Evolutionary conservation across 1,139 yeast species (phyloP), one percentile per base, ranked within the genome.

Genomic region (Geotrichum klebahnii): DNA sequence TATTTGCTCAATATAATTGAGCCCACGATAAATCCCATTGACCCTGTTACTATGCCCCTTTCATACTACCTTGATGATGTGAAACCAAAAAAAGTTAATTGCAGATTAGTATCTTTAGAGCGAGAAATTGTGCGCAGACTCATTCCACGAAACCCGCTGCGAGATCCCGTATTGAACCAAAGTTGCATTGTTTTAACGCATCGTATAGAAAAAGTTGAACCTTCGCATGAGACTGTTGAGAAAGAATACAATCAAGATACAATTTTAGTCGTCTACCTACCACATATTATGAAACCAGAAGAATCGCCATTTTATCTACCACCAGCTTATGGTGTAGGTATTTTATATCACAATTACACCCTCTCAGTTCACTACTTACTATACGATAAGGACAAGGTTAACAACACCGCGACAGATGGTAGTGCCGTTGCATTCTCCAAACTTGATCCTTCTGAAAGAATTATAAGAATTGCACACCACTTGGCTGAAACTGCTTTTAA

Each of bases 251-350:
- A 57, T 29, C 66, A 66, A 5, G 71, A 74, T 39, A 68, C 80
- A 0, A 72, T 80, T 0, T 67, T 87, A 37, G 79, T 88, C 17
- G 78, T 83, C 0, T 89, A 88, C 65, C 72, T 83, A 1, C 95
- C 97, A 0, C 96, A 89, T 62, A 75, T 86, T 23, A 64, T 70
- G 3, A 57, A 64, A 1, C 69, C 72, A n/a, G 83, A 77, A 0
- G 84, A 82, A 33, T 81, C 81, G 39, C 98, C 98, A 1, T 92
- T 82, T 62, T 92, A 92, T 65, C 76, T 90, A 26, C 97, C 97
- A 1, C 82, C 82, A 10, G 95, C 84, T 1, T 72, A 77, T 53
- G 89, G 85, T 0, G 89, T 88, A n/a, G 97, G 88, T 0, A 75
- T 92, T 6, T 67, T 86, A 33, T 79, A 75, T 55, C 76, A 75